Percentiles rank a stretch among this genome's conserved stretches.
Evolutionary conservation across 352 stramenopile genomes (phyloP).

Genomic region (Pythium apleroticum): DNA sequence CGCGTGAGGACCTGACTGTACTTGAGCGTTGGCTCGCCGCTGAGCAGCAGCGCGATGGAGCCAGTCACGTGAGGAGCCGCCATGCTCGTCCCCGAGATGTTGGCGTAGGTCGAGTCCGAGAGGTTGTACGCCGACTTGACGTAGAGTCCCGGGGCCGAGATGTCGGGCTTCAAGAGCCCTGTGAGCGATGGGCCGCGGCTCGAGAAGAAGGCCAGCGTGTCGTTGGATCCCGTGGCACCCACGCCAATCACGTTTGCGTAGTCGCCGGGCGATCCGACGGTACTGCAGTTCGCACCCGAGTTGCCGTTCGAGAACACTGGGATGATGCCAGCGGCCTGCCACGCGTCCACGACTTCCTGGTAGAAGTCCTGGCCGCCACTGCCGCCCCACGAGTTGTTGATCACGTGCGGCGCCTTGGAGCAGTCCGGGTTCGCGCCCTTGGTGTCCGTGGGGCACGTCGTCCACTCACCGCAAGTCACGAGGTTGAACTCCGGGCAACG

Average conservation of each 20-base stretch:
- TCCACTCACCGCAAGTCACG: slow-evolving; percentile 28
- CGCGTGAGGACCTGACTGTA: slow-evolving; percentile 21
- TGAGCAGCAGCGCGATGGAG: slow-evolving; percentile 28
- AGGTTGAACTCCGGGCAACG: slow-evolving; percentile 24
- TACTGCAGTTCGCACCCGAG: slow-evolving; percentile 29
- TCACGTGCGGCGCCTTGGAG: slow-evolving; percentile 34
- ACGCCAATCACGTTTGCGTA: slow-evolving; percentile 35
- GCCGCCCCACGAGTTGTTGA: slow-evolving; percentile 40
- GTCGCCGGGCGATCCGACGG: slow-evolving; percentile 25
- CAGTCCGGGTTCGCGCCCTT: slow-evolving; percentile 32
- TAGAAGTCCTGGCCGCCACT: slow-evolving; percentile 7
- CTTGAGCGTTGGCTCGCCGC: slow-evolving; percentile 25
- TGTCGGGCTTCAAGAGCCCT: slow-evolving; percentile 28
- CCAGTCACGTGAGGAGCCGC: slow-evolving; percentile 33
- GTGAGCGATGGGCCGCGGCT: slow-evolving; percentile 24
- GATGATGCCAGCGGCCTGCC: slow-evolving; percentile 32
- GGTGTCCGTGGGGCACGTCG: slow-evolving; percentile 22
- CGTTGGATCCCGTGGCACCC: slow-evolving; percentile 25
- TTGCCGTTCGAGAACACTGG: slow-evolving; percentile 37
- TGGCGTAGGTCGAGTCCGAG: slow-evolving; percentile 20
- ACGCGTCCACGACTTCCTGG: slow-evolving; percentile 23
- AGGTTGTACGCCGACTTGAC: slow-evolving; percentile 20
- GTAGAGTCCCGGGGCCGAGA: slow-evolving; percentile 29
- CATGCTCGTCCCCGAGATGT: slow-evolving; percentile 31
- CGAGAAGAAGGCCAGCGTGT: slow-evolving; percentile 26